Base-by-base conservation (phyloP, 345 rosid species). In the Dipteronia dyeriana region DNA sequence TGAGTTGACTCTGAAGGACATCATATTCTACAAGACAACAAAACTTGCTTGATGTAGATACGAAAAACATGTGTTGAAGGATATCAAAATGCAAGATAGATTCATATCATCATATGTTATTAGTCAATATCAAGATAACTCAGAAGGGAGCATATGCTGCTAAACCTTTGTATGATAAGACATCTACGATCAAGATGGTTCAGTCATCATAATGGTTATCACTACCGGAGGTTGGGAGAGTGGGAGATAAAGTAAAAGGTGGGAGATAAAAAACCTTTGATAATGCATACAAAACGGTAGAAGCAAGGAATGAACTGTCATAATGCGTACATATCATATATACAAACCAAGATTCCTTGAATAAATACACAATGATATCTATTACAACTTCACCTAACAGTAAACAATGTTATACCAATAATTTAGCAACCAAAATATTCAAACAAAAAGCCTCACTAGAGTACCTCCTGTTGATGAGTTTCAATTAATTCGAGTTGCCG, bases 381-480 rank as follows among this genome's bases (percentile, higher is more conserved):
- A 51, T 64, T 16, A 56, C 9, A 34, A 41, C 45, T 41, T 41
- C 45, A 41, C 45, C 51, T n/a, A 66, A 2, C 43, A 45, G 60
- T 59, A 61, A 47, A 47, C 2, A 11, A 43, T 38, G 57, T 74
- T 49, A 20, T 1, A 49, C 25, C 22, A 71, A 63, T 34, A 41
- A 68, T 22, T 45, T 45, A 23, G 76, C 47, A 23, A 78, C 45
- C 45, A 29, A 39, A 26, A 65, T 19, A 39, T 45, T 65, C n/a
- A 65, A 20, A 64, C 9, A 26, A 39, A 68, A 67, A 47, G 29
- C 77, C 53, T 73, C 45, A 39, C 17, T 41, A 26, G 70, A 76
- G 73, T 87, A 94, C 99, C 97, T 96, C 99, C 77, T 88, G 91
- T 72, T 94, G 99, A 84, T 96, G 99, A 81, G 99, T 96, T 84